Percentiles rank a stretch among this genome's conserved stretches.
Evolutionary conservation across 1,284 basidiomycete species (phyloP).

Genomic region (Meira miltonrushii): DNA sequence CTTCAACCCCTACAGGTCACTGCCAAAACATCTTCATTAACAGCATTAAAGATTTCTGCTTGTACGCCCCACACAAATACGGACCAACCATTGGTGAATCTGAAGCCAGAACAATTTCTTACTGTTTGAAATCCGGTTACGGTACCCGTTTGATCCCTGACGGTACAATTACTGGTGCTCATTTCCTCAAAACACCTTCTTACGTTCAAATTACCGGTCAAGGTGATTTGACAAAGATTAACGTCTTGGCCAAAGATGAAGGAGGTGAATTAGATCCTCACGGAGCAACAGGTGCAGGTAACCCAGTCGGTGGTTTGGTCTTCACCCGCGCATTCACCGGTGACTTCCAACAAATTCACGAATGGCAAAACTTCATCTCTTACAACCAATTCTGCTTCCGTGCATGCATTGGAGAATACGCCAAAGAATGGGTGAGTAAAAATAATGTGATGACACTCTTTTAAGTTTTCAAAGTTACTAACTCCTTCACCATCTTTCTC

Average conservation of each 20-base stretch:
- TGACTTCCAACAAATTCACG: slow-evolving; percentile 43
- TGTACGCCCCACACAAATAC: slow-evolving; percentile 34
- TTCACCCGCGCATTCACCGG: slow-evolving; percentile 48
- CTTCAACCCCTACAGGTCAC: slow-evolving; percentile 27
- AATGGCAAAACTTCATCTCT: slow-evolving; percentile 50
- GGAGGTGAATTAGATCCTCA: slow-evolving; percentile 54
- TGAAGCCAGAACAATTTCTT: slow-evolving; percentile 41
- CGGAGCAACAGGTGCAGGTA: slow-evolving; percentile 31
- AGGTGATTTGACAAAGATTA: slow-evolving; percentile 53
- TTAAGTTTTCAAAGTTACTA: too few relatives aligned
- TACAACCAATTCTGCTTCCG: slow-evolving; percentile 48
- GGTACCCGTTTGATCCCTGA: slow-evolving; percentile 48
- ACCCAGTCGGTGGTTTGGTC: slow-evolving; percentile 45
- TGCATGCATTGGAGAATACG: slow-evolving; percentile 41
- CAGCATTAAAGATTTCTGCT: slow-evolving; percentile 44
- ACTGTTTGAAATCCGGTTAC: slow-evolving; percentile 45
- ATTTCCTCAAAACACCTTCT: slow-evolving; percentile 42
- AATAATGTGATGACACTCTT: too few relatives aligned
- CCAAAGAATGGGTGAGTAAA: slow-evolving; percentile 21
- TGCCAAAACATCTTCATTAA: slow-evolving; percentile 48
- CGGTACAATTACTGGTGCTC: slow-evolving; percentile 42
- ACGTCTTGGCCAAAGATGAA: slow-evolving; percentile 42
- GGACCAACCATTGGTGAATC: slow-evolving; percentile 36
- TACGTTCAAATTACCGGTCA: slow-evolving; percentile 22
- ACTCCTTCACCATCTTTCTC: background rate